These are phyloP conservation scores for Corynespora cassiicola DNA, from an alignment of 2,329 filamentous ascomycete genomes.

Conservation along the genomic window DNA sequence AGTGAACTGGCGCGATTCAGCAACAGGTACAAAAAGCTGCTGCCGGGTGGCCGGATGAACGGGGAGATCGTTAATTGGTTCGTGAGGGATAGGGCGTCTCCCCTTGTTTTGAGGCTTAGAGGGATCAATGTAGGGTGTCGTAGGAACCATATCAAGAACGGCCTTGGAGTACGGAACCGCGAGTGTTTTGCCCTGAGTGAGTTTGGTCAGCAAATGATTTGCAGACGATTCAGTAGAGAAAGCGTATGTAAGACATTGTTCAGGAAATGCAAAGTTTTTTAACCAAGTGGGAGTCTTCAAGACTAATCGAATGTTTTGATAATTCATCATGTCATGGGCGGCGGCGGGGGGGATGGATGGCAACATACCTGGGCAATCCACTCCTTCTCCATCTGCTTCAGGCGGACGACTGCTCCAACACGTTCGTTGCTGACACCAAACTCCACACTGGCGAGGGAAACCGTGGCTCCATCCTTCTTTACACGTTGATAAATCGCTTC, in stretches of 20 bases:
- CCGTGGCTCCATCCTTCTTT: constrained; percentile 64
- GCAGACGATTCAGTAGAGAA: background rate
- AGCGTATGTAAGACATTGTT: constrained; percentile 44
- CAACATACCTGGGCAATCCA: constrained; percentile 76
- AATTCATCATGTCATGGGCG: constrained; percentile 66
- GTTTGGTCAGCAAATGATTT: constrained; percentile 22
- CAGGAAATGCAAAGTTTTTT: constrained; percentile 81
- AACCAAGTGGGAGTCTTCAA: constrained; percentile 97
- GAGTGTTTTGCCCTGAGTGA: constrained; percentile 72
- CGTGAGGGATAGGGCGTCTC: constrained; percentile 56
- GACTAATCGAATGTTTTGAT: constrained; percentile 94
- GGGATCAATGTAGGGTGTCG: constrained; percentile 56
- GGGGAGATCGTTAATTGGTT: constrained; percentile 69
- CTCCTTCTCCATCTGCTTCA: constrained; percentile 85
- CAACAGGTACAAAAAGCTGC: constrained; percentile 68
- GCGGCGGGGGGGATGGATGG: constrained; percentile 1
- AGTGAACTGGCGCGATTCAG: constrained; percentile 70
- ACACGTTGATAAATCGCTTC: constrained; percentile 77
- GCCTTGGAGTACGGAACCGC: constrained; percentile 79
- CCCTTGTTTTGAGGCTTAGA: constrained; percentile 29
- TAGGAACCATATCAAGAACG: constrained; percentile 79
- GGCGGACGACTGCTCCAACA: constrained; percentile 82
- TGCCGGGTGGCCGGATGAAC: constrained; percentile 62
- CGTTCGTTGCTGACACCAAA: constrained; percentile 81
- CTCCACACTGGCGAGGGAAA: constrained; percentile 79